Conservation (phyloP, 768 basidiomycete species). For the Harrya chromipes region DNA sequence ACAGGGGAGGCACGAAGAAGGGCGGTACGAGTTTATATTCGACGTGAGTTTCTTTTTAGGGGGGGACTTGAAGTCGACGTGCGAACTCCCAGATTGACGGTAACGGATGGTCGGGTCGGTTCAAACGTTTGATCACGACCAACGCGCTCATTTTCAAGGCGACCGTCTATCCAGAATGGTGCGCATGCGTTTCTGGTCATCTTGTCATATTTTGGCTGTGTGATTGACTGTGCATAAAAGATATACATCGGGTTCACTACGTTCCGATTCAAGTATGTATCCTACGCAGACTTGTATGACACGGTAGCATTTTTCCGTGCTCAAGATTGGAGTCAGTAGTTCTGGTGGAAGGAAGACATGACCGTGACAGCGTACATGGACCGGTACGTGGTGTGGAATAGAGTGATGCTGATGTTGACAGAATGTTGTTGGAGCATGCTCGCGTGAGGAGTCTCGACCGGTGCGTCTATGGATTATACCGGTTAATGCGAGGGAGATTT, state of each 20-base stretch:
- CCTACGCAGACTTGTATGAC: constrained; percentile 68
- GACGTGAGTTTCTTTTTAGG: constrained; percentile 41
- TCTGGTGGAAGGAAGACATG: constrained; percentile 62
- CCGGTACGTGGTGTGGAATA: constrained; percentile 35
- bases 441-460: constrained; percentile 51
- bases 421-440: constrained; percentile 53
- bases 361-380: constrained; percentile 57
- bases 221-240: constrained; percentile 24
- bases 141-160: constrained; percentile 66
- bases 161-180: constrained; percentile 77
- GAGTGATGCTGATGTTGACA: neutral
- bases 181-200: constrained; percentile 1
- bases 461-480: constrained; percentile 44
- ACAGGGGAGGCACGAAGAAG: constrained; percentile 47
- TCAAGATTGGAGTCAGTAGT: constrained; percentile 59
- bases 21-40: constrained; percentile 57
- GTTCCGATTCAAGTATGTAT: constrained; percentile 64
- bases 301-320: constrained; percentile 68
- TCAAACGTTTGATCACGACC: constrained; percentile 60
- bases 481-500: neutral
- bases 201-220: neutral
- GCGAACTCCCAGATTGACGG: constrained; percentile 43
- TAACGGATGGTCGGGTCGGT: constrained; percentile 69
- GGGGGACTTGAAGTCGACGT: too few species aligned
- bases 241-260: constrained; percentile 70